These are phyloP conservation scores for Acanthamoeba sp. DNA, from an alignment of 208 protist species.

Conservation along the genomic window DNA sequence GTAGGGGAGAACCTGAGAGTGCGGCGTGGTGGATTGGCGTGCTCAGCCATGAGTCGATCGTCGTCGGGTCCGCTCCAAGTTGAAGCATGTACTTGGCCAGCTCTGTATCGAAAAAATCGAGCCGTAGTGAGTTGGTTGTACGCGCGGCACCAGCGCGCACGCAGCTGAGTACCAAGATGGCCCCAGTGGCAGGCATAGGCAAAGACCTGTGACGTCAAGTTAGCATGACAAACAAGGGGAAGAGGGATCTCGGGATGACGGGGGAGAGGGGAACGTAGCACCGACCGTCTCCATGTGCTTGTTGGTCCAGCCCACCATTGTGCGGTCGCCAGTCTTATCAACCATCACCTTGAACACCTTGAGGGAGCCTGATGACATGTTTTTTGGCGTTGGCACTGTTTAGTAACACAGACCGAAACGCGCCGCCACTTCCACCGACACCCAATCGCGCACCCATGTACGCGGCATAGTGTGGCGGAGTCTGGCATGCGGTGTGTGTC, in stretches of 20 bases:
- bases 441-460: conserved; percentile 2
- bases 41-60: neutral
- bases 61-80: conserved; percentile 3
- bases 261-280: neutral
- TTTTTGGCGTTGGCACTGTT: too few relatives aligned
- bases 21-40: conserved; percentile 7
- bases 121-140: too few relatives aligned
- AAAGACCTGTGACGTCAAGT: neutral
- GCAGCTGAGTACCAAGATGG: neutral
- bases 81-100: conserved; percentile 41
- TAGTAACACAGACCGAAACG: neutral
- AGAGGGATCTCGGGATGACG: neutral
- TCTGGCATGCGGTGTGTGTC: neutral
- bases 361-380: neutral
- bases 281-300: neutral
- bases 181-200: conserved; percentile 51
- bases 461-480: conserved; percentile 21
- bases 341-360: neutral
- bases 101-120: neutral
- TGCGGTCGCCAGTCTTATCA: neutral
- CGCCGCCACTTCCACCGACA: neutral
- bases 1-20: neutral
- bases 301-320: neutral
- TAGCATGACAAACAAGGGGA: neutral
- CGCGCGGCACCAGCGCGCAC: too few relatives aligned